phyloP scores from a whole-genome alignment of 257 asterid species.

The Nicotiana benthamiana region DNA sequence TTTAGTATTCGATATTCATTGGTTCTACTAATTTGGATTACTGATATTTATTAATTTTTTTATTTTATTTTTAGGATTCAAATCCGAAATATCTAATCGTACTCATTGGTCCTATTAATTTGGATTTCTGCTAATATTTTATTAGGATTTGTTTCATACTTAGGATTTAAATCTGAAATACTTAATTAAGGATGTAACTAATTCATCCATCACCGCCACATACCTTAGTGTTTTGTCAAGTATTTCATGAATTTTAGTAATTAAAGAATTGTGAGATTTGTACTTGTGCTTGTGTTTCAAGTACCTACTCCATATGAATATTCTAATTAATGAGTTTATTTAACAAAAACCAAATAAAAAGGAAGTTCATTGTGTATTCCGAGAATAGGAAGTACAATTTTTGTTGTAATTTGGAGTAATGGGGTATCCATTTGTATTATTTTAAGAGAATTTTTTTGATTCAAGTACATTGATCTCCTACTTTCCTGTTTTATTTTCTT shows the following conservation, averaged over 20 bases:
- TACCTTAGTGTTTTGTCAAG: too few relatives aligned
- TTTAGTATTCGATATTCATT: too few relatives aligned
- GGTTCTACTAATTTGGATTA: too few relatives aligned
- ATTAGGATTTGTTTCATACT: too few relatives aligned
- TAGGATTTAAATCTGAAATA: too few relatives aligned
- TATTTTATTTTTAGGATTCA: too few relatives aligned
- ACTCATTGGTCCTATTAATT: too few relatives aligned
- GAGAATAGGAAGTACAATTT: slow-evolving; percentile 31
- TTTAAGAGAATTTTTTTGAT: neutral
- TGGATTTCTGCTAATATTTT: too few relatives aligned
- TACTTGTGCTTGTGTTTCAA: slow-evolving; percentile 20
- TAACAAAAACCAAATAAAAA: neutral
- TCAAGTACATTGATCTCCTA: neutral
- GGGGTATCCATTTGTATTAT: neutral
- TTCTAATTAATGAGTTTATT: slow-evolving; percentile 5
- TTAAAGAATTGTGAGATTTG: neutral
- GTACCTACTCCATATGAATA: slow-evolving; percentile 10
- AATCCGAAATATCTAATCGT: too few relatives aligned
- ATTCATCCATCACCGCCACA: too few relatives aligned
- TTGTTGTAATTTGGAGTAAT: neutral
- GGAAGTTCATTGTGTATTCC: slow-evolving; percentile 32
- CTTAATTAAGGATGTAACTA: too few relatives aligned
- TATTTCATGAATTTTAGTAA: neutral
- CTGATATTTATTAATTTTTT: too few relatives aligned
- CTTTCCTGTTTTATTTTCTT: neutral